phyloP scores from a whole-genome alignment of 1,284 basidiomycete genomes.

The Golubevia sp. region DNA sequence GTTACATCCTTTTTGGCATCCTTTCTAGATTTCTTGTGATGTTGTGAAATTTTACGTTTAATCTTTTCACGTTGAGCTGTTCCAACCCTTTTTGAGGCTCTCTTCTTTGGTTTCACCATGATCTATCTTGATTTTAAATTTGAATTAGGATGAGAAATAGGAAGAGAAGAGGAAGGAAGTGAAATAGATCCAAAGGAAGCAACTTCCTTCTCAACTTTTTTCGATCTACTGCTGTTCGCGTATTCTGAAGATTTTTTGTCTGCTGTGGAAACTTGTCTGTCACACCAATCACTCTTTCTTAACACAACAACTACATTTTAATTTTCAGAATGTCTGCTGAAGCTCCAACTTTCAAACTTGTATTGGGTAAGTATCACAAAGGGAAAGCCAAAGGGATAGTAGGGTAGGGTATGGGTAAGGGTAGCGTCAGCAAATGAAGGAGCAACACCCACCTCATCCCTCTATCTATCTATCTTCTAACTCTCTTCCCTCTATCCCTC shows the following conservation, averaged over 20 bases:
- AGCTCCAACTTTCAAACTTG: conserved; percentile 97
- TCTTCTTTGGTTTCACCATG: conserved; percentile 4
- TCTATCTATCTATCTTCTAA: conserved; percentile 20
- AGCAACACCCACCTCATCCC: conserved; percentile 32
- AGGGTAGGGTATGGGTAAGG: conserved; percentile 41
- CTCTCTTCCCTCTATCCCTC: conserved; percentile 59
- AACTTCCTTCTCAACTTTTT: no score
- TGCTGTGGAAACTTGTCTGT: no score
- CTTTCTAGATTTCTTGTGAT: conserved; percentile 64
- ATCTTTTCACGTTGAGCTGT: conserved; percentile 55
- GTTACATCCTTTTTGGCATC: conserved; percentile 80
- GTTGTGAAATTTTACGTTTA: conserved; percentile 54
- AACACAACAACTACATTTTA: no score
- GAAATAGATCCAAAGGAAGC: no score
- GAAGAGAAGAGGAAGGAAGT: no score
- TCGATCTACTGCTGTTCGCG: no score
- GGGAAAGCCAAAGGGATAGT: background rate
- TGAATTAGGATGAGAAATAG: no score
- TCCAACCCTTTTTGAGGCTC: conserved; percentile 47
- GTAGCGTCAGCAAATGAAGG: conserved; percentile 25
- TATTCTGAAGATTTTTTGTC: no score
- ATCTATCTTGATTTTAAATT: no score
- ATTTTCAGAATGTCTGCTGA: no score
- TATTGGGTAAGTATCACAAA: conserved; percentile 75
- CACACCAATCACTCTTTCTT: no score